Conservation (phyloP, 164 flowering plant species). For the Annona squamosa region DNA sequence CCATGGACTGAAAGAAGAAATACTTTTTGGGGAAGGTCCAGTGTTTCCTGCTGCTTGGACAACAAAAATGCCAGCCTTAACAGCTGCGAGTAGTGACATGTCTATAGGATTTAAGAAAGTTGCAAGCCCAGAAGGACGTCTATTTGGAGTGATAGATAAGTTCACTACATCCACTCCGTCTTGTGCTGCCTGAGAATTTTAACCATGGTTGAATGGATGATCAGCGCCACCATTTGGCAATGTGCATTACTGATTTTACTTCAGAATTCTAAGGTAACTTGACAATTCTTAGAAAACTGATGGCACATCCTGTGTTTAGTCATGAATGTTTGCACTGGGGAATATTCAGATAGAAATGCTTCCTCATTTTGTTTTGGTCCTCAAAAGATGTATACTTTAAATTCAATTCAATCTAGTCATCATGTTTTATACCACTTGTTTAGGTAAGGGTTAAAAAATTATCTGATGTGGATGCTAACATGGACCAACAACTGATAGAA, state of each 20-base stretch:
- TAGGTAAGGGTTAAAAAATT: too few species aligned
- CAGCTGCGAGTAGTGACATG: constrained; percentile 93
- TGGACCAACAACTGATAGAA: too few species aligned
- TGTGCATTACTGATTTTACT: not conserved
- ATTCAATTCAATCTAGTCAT: too few species aligned
- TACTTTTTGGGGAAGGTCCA: constrained; percentile 88
- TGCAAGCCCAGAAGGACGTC: constrained; percentile 95
- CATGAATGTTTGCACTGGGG: too few species aligned
- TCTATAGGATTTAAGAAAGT: constrained; percentile 95
- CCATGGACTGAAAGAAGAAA: constrained; percentile 98
- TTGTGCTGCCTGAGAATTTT: constrained; percentile 73
- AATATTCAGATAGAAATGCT: too few species aligned
- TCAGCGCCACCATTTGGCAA: not conserved
- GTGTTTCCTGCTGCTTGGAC: constrained; percentile 99
- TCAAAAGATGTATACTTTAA: too few species aligned
- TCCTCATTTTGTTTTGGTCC: too few species aligned
- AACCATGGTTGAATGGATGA: not conserved
- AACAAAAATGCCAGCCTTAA: constrained; percentile 85
- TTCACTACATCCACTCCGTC: constrained; percentile 96
- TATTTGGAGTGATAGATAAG: constrained; percentile 92
- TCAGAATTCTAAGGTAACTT: too few species aligned
- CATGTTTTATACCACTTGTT: too few species aligned
- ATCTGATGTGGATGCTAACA: too few species aligned
- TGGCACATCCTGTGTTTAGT: too few species aligned
- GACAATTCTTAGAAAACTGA: too few species aligned